Evolutionary conservation across 2,329 filamentous ascomycete genomes (phyloP).

Genomic region (Ampelomyces quisqualis): DNA sequence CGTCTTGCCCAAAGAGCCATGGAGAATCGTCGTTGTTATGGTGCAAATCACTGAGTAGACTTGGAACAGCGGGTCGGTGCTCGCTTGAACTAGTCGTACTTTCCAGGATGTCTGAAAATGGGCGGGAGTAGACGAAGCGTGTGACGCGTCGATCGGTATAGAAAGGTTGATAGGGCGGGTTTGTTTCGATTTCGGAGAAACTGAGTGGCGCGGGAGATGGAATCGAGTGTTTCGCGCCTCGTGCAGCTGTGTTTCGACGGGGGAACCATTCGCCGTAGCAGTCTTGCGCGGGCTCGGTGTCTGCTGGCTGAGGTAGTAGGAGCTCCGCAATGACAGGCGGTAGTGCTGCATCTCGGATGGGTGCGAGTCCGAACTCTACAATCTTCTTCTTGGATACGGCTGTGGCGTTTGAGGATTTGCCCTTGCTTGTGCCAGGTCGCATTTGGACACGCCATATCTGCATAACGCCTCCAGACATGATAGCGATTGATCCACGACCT

Average conservation of each 20-base stretch:
- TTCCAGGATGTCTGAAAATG: constrained; percentile 16
- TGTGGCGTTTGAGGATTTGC: constrained; percentile 44
- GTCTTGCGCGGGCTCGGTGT: constrained; percentile 23
- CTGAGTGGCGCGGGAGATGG: constrained; percentile 50
- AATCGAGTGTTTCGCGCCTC: constrained; percentile 20
- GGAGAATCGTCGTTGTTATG: constrained; percentile 36
- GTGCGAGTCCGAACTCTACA: constrained; percentile 66
- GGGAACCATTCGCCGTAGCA: constrained; percentile 41
- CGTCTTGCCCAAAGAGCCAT: constrained; percentile 58
- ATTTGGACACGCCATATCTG: constrained; percentile 63
- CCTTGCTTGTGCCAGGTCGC: constrained; percentile 47
- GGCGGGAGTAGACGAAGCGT: constrained; percentile 65
- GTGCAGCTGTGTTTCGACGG: constrained; percentile 34
- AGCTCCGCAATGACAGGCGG: constrained; percentile 35
- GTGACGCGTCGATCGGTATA: constrained; percentile 84
- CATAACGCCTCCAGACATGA: constrained; percentile 66
- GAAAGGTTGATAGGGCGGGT: constrained; percentile 92
- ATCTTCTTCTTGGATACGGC: constrained; percentile 58
- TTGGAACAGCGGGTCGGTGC: constrained; percentile 19
- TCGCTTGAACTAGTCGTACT: constrained; percentile 33
- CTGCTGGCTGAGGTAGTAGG: constrained; percentile 31
- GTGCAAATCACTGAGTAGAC: constrained; percentile 33
- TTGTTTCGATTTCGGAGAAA: constrained; percentile 92
- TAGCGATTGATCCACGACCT: constrained; percentile 63
- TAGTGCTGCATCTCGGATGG: constrained; percentile 58